Base-by-base conservation (phyloP, 139 green algal species). In the Parachlorella kessleri region DNA sequence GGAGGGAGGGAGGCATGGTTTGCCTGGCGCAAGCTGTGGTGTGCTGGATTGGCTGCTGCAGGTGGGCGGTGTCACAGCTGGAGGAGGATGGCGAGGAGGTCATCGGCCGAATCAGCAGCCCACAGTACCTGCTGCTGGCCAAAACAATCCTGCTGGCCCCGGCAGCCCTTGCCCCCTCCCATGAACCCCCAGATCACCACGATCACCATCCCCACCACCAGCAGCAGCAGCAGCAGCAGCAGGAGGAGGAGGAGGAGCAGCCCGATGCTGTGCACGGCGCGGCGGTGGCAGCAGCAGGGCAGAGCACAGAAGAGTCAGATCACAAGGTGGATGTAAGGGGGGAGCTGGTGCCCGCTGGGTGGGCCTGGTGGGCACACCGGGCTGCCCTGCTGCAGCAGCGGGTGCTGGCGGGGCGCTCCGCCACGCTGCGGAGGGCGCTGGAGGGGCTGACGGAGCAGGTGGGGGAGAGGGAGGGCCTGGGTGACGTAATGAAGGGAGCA, bases 111-210 rank as follows among this genome's bases (percentile, higher is more conserved):
- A 67, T 82, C 14, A 35, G 55, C 14, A 55, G 77, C 30, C 80
- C 90, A n/a, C 89, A 97, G 79, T 94, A 95, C 82, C 86, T 97
- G 32, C 73, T 96, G 40, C 89, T 98, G 39, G 75, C 90, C 18
- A n/a, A 77, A 2, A 63, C 81, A 23, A 40, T 88, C 32, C 87
- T 96, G 36, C 53, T 91, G 8, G 67, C 76, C 26, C 88, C 88
- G 2, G 63, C 87, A 48, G 77, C 73, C 41, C 69, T 74, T 32
- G 10, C 8, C 7, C 8, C 26, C 30, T 4, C 4, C 38, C n/a
- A n/a, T n/a, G n/a, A n/a, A n/a, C n/a, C n/a, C n/a, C n/a, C n/a
- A n/a, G n/a, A n/a, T n/a, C n/a, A n/a, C n/a, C n/a, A n/a, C n/a
- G n/a, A n/a, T n/a, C 54, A 69, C 21, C 36, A 64, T 18, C 26